A percentile compares a stretch with the other conserved stretches of the same genome.
These are phyloP conservation scores for Fusarium sp. DNA, from an alignment of 2,329 filamentous ascomycete species.

Conservation along the genomic window DNA sequence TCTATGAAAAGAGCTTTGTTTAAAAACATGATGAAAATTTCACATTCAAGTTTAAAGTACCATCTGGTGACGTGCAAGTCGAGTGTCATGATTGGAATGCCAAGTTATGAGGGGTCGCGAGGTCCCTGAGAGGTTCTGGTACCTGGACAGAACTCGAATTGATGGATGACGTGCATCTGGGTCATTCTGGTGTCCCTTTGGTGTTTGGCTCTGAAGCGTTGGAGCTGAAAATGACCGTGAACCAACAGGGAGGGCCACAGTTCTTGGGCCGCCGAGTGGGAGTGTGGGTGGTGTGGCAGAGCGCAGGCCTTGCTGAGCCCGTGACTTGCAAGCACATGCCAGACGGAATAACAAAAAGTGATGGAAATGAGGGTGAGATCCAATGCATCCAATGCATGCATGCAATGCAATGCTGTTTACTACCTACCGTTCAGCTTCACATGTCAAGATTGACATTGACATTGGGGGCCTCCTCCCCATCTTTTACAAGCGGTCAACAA, in stretches of 20 bases:
- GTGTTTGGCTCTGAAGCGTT: not conserved
- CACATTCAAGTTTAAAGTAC: slow-evolving; percentile 6
- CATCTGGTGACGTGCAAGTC: slow-evolving; percentile 6
- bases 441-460: slow-evolving; percentile 1
- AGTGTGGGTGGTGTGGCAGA: slow-evolving; percentile 21
- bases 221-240: slow-evolving; percentile 14
- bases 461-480: not conserved
- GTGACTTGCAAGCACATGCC: slow-evolving; percentile 27
- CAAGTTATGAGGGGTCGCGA: slow-evolving; percentile 21
- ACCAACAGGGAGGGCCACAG: slow-evolving; percentile 19
- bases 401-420: not conserved
- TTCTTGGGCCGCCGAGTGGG: not conserved
- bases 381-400: not conserved
- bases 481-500: not conserved
- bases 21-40: slow-evolving; percentile 46
- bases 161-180: slow-evolving; percentile 29
- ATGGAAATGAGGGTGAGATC: slow-evolving; percentile 18
- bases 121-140: slow-evolving; percentile 26
- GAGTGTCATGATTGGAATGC: slow-evolving; percentile 16
- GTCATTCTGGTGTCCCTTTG: slow-evolving; percentile 2
- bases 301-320: slow-evolving; percentile 31
- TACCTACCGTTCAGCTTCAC: not conserved
- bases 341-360: slow-evolving; percentile 8
- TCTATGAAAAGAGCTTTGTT: slow-evolving; percentile 34
- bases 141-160: not conserved